These are phyloP conservation scores for Penicillium paneum DNA, from an alignment of 2,329 filamentous ascomycete species.

Conservation along the genomic window DNA sequence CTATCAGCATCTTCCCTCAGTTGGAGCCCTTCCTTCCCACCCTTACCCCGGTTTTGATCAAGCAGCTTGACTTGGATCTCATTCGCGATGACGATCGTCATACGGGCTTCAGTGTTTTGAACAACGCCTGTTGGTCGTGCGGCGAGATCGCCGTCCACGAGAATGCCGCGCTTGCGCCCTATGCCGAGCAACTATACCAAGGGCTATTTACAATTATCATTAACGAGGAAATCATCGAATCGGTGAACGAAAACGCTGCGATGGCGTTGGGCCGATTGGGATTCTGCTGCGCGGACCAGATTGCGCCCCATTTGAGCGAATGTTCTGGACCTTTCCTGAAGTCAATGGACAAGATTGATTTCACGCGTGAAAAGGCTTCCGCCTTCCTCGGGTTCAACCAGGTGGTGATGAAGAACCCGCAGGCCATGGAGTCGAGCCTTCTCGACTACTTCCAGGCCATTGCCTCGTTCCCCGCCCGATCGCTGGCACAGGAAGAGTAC, in stretches of 20 bases:
- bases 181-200: slow-evolving; percentile 71
- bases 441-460: slow-evolving; percentile 80
- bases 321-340: slow-evolving; percentile 80
- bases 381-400: slow-evolving; percentile 88
- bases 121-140: slow-evolving; percentile 96
- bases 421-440: slow-evolving; percentile 84
- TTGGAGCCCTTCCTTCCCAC: slow-evolving; percentile 69
- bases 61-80: slow-evolving; percentile 78
- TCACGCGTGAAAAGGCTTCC: slow-evolving; percentile 90
- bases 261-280: slow-evolving; percentile 88
- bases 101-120: slow-evolving; percentile 84
- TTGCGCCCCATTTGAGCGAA: slow-evolving; percentile 73
- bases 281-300: slow-evolving; percentile 68
- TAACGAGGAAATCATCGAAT: slow-evolving; percentile 79
- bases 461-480: slow-evolving; percentile 64
- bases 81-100: slow-evolving; percentile 77
- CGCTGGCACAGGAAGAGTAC: slow-evolving; percentile 59
- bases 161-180: slow-evolving; percentile 69
- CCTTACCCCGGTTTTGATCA: slow-evolving; percentile 74
- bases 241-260: slow-evolving; percentile 88
- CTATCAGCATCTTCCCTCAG: slow-evolving; percentile 84
- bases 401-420: slow-evolving; percentile 79
- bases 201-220: slow-evolving; percentile 78
- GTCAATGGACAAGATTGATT: slow-evolving; percentile 78
- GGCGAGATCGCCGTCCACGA: slow-evolving; percentile 87